Evolutionary conservation across 2,329 filamentous ascomycete genomes (phyloP), one percentile per base, ranked within the genome.

Genomic region (Cordyceps pruinosa): DNA sequence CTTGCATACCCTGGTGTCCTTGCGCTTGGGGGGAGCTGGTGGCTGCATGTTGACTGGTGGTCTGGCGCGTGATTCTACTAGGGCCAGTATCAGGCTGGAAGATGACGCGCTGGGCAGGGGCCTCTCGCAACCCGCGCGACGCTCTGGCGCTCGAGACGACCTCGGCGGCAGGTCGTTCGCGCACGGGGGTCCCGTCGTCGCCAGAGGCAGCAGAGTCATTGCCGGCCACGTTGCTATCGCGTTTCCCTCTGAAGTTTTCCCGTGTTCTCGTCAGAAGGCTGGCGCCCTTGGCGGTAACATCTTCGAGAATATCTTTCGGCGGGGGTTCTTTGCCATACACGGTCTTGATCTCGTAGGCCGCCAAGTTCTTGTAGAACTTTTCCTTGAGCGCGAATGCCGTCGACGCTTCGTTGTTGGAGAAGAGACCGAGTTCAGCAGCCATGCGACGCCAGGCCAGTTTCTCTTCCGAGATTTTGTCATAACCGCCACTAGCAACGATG

Each of bases 351-450:
- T 96, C 91, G 72, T 88, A 96, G 2, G 91, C 90, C 13, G 88
- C 87, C 45, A 96, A 81, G 66, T 93, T 90, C 71, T 90, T 92
- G 77, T 95, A 95, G 75, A 94, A 96, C 61, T 88, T 85, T 57
- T 88, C 87, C 74, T 96, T 96, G 57, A 96, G 77, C 59, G 88
- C 82, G 73, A 95, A 96, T 15, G 90, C 90, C 59, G 90, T 84
- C n/a, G 90, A 89, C 7, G 90, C 81, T 61, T 89, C 84, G 67
- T 93, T 91, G 65, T 82, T 80, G 57, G 85, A 85, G 66, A 84
- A 84, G 61, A 92, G 82, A 50, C 89, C 84, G 58, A 96, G 86
- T 64, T 91, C 86, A 54, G 85, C 80, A 13, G 87, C 89, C 65
- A 96, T 81, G 64, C 84, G 85, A 61, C 90, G 83, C 91, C 91